Evolutionary conservation across 2,329 filamentous ascomycete species (phyloP).

Genomic region (Lasiodiplodia sp.): DNA sequence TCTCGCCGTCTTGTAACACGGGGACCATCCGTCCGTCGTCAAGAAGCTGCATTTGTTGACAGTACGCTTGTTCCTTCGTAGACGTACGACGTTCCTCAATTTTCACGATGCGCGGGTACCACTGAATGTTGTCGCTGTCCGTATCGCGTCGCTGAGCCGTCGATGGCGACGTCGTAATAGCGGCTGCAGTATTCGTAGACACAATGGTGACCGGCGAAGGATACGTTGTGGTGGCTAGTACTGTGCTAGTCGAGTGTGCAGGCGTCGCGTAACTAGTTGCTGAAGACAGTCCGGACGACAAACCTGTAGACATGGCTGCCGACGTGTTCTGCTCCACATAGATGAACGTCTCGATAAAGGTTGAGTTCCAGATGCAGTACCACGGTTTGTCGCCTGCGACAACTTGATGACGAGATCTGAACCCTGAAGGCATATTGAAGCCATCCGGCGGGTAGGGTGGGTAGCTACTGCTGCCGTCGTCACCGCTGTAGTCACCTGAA

Average conservation of each 20-base stretch:
- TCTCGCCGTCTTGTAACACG: background rate
- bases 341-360: slow-evolving; percentile 71
- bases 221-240: slow-evolving; percentile 11
- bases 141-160: slow-evolving; percentile 20
- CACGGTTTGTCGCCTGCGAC: slow-evolving; percentile 68
- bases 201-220: slow-evolving; percentile 29
- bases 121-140: slow-evolving; percentile 30
- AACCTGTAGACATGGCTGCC: slow-evolving; percentile 39
- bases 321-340: slow-evolving; percentile 64
- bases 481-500: background rate
- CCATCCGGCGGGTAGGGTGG: background rate
- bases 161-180: slow-evolving; percentile 8
- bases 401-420: slow-evolving; percentile 51
- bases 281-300: slow-evolving; percentile 31
- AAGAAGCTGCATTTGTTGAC: slow-evolving; percentile 69
- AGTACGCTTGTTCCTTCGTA: slow-evolving; percentile 61
- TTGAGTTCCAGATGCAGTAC: slow-evolving; percentile 75
- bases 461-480: background rate
- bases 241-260: slow-evolving; percentile 15
- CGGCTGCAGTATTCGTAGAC: slow-evolving; percentile 32
- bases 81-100: slow-evolving; percentile 68
- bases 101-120: slow-evolving; percentile 68
- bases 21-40: slow-evolving; percentile 55
- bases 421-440: slow-evolving; percentile 21
- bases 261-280: slow-evolving; percentile 35